Conservation (phyloP, 2,329 filamentous ascomycete species). For the Sporothrix euskadiensis region DNA sequence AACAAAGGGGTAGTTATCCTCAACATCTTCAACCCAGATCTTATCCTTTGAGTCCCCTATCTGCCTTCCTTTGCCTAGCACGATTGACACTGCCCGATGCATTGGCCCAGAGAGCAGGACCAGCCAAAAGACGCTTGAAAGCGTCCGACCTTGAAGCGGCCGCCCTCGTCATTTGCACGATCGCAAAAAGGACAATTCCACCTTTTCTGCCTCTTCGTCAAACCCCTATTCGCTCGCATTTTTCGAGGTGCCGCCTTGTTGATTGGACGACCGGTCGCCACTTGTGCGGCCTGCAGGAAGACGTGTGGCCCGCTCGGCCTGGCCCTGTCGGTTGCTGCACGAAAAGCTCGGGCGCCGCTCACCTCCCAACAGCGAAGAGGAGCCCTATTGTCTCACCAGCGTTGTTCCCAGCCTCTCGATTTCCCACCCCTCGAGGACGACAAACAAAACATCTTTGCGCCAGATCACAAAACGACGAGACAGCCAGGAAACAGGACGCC, state of each 20-base stretch:
- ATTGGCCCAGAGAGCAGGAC: background rate
- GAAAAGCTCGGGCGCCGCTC: constrained; percentile 5
- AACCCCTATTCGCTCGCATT: background rate
- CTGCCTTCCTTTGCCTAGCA: background rate
- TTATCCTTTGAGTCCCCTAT: background rate
- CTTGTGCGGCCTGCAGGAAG: constrained; percentile 15
- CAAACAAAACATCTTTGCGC: constrained; percentile 19
- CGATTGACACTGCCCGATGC: background rate
- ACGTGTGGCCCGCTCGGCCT: constrained; percentile 17
- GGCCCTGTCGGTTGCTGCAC: constrained; percentile 19
- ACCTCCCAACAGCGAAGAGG: background rate
- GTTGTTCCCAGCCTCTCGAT: constrained; percentile 41
- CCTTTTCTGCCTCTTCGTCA: background rate
- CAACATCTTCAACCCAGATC: background rate
- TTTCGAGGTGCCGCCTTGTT: background rate
- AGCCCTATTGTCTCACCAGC: constrained; percentile 26
- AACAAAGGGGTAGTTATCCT: background rate
- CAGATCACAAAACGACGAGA: background rate
- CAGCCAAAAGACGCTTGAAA: background rate
- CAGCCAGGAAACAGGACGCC: background rate
- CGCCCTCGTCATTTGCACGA: constrained; percentile 1
- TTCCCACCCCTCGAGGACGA: constrained; percentile 32
- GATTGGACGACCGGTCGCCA: constrained; percentile 23
- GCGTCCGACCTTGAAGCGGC: background rate
- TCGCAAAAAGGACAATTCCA: background rate